Evolutionary conservation across 495 filamentous ascomycete genomes (phyloP), one percentile per base, ranked within the genome.

Genomic region (Penicillium tannophilum): DNA sequence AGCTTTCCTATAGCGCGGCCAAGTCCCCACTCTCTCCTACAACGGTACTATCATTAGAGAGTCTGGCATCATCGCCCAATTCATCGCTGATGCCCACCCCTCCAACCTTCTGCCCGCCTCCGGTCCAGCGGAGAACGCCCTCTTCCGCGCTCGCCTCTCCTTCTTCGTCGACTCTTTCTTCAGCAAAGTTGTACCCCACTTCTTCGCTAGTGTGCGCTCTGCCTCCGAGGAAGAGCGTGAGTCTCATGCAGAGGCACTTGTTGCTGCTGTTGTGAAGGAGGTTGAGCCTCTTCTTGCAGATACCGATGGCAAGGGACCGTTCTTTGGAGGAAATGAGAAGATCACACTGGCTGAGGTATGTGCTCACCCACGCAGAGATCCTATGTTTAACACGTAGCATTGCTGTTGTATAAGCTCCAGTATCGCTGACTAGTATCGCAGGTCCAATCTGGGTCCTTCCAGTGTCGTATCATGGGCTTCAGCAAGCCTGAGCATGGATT

Each of bases 151-250:
- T 4, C 81, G 83, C 28, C 80, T 91, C 55, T 75, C 76, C 55
- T 89, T 92, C 76, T 94, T 97, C 69, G 84, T 87, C 50, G 90
- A 96, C 60, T 82, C 90, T 6, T 93, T 82, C 76, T 72, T 81
- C 61, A 77, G 62, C 65, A 94, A 93, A 72, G 75, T 88, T 49
- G 73, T 80, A 10, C 52, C 72, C 5, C 63, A 71, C 19, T 66
- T 84, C 43, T 79, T 76, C 58, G 66, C 73, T 2, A 60, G 84
- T 7, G 24, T 85, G 17, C 70, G 70, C 23, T 68, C 78, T 4
- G 57, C 70, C 10, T 62, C 59, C 16, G 70, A 68, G 11, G 68
- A 71, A n/a, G 78, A 76, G 45, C 75, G 74, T 20, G 69, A 74
- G 44, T 65, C 67, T 23, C 56, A 70, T 0, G 69, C 62, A 1